Conservation (phyloP, 2,329 filamentous ascomycete species). For the Thermoascus crustaceus region DNA sequence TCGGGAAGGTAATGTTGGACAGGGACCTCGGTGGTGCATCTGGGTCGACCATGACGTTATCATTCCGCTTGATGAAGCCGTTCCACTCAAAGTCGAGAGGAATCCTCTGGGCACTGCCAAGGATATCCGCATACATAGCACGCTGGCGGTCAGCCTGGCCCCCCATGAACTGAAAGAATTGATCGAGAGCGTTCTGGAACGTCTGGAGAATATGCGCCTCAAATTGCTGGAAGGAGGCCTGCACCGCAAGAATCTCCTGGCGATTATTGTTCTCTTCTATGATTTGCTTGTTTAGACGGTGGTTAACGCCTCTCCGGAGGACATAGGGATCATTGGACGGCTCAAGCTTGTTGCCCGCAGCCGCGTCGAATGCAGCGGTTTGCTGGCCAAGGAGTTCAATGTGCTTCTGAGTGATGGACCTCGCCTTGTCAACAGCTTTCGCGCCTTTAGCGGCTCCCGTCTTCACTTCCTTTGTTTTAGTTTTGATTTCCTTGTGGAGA, state of each 20-base stretch:
- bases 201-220: conserved; percentile 78
- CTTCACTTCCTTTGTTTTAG: conserved; percentile 83
- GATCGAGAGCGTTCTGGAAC: conserved; percentile 71
- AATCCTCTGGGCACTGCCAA: conserved; percentile 66
- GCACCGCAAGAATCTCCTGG: conserved; percentile 84
- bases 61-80: conserved; percentile 66
- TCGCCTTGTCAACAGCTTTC: conserved; percentile 87
- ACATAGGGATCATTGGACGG: conserved; percentile 81
- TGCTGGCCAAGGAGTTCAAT: conserved; percentile 89
- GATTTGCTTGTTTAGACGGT: conserved; percentile 84
- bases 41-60: conserved; percentile 67
- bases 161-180: conserved; percentile 72
- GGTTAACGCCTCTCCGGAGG: conserved; percentile 67
- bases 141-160: conserved; percentile 76
- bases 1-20: conserved; percentile 71
- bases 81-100: conserved; percentile 87
- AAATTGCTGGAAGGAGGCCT: conserved; percentile 80
- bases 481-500: conserved; percentile 92
- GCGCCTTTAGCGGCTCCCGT: conserved; percentile 73
- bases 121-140: conserved; percentile 75
- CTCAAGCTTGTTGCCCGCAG: conserved; percentile 58
- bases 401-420: conserved; percentile 81
- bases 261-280: conserved; percentile 93
- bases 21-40: conserved; percentile 65
- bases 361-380: conserved; percentile 68